These are phyloP conservation scores for Stephania yunnanensis DNA, from an alignment of 164 flowering plant genomes.

Conservation along the genomic window DNA sequence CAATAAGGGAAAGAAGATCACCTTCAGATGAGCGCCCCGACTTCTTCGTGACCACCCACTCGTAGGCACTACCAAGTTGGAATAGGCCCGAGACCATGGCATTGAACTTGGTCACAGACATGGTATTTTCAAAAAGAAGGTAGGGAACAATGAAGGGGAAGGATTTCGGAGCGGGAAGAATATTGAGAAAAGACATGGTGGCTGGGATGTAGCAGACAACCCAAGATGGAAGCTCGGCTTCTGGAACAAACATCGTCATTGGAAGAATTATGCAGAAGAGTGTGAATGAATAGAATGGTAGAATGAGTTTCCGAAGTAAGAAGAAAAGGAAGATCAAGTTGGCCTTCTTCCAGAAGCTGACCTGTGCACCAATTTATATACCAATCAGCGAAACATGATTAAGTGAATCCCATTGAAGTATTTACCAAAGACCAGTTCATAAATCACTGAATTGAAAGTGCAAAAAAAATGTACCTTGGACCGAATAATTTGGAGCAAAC, in stretches of 20 bases:
- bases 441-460: neutral
- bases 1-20: slow-evolving; percentile 48
- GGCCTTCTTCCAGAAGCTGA: slow-evolving; percentile 77
- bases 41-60: slow-evolving; percentile 95
- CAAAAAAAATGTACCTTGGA: slow-evolving; percentile 50
- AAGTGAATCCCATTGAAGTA: neutral
- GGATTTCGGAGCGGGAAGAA: slow-evolving; percentile 84
- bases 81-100: slow-evolving; percentile 96
- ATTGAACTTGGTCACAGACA: slow-evolving; percentile 96
- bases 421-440: neutral
- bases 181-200: slow-evolving; percentile 89
- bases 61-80: slow-evolving; percentile 91
- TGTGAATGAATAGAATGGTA: slow-evolving; percentile 95
- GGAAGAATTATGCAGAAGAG: slow-evolving; percentile 94
- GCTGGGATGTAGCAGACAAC: slow-evolving; percentile 93
- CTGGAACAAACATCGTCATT: slow-evolving; percentile 94
- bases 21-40: slow-evolving; percentile 89
- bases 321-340: slow-evolving; percentile 87
- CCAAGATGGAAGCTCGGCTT: slow-evolving; percentile 91
- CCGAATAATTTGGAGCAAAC: slow-evolving; percentile 61
- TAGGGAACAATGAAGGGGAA: slow-evolving; percentile 97
- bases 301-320: slow-evolving; percentile 75
- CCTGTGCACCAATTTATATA: slow-evolving; percentile 44
- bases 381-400: neutral
- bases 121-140: slow-evolving; percentile 94